These are phyloP conservation scores for Lepiota venenata DNA, from an alignment of 768 basidiomycete species.

Conservation along the genomic window DNA sequence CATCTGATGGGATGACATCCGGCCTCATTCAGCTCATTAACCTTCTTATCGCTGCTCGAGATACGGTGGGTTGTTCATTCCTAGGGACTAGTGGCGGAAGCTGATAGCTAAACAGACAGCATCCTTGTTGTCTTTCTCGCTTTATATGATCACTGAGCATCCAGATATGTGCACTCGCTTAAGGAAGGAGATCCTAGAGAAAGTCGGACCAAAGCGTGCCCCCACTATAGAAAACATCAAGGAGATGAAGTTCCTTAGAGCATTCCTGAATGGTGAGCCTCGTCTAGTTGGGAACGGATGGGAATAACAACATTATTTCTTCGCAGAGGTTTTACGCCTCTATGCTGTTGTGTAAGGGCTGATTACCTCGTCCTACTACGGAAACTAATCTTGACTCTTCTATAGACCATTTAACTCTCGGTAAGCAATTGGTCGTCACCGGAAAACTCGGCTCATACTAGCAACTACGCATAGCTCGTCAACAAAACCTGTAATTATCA, in stretches of 20 bases:
- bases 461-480: neutral
- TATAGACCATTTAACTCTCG: constrained; percentile 9
- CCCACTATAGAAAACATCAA: neutral
- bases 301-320: no score
- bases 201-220: neutral
- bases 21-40: neutral
- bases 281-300: neutral
- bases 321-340: no score
- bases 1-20: no score
- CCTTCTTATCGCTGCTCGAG: neutral
- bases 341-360: no score
- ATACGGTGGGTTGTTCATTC: neutral
- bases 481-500: neutral
- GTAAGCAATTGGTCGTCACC: neutral
- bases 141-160: neutral
- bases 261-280: neutral
- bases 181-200: neutral
- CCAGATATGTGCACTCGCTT: neutral
- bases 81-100: no score
- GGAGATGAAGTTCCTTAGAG: neutral
- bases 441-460: no score
- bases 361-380: no score
- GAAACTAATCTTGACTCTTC: no score
- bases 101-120: no score
- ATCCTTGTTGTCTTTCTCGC: neutral